Percentiles rank a stretch among this genome's conserved stretches.
phyloP scores from a whole-genome alignment of 2,329 filamentous ascomycete species.

The Aspergillus spinulosporus region DNA sequence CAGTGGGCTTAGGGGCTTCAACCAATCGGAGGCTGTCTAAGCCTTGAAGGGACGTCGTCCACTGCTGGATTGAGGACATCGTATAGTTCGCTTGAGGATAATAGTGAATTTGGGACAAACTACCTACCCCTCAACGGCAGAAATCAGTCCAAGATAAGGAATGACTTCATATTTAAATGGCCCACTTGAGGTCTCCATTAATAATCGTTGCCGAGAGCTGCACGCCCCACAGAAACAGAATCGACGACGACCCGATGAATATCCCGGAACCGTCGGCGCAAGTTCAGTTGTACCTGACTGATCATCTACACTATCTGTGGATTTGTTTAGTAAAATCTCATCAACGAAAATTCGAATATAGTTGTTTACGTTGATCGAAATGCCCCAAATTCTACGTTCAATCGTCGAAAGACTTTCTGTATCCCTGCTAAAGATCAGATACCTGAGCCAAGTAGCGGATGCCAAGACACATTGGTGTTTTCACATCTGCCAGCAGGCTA shows the following conservation, averaged over 20 bases:
- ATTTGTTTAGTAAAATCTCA: constrained; percentile 14
- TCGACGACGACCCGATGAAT: constrained; percentile 14
- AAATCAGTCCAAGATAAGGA: neutral
- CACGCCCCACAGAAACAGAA: neutral
- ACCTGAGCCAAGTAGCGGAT: no score
- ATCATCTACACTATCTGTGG: neutral
- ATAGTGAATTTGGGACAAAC: neutral
- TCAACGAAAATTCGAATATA: no score
- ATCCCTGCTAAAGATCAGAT: no score
- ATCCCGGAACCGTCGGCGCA: neutral
- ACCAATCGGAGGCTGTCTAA: constrained; percentile 54
- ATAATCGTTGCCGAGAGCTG: neutral
- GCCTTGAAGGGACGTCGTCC: constrained; percentile 59
- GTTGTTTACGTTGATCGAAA: no score
- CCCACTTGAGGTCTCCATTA: neutral
- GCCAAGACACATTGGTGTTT: no score
- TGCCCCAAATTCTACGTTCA: no score
- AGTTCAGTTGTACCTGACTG: neutral
- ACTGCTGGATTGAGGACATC: constrained; percentile 43
- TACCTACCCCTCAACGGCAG: neutral
- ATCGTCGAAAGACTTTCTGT: no score
- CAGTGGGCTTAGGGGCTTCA: constrained; percentile 49
- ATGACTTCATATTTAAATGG: neutral
- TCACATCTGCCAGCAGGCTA: no score
- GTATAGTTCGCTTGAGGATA: neutral